phyloP scores from a whole-genome alignment of 225 moss, liverwort and hornwort species.

The Anthoceros angustus region DNA sequence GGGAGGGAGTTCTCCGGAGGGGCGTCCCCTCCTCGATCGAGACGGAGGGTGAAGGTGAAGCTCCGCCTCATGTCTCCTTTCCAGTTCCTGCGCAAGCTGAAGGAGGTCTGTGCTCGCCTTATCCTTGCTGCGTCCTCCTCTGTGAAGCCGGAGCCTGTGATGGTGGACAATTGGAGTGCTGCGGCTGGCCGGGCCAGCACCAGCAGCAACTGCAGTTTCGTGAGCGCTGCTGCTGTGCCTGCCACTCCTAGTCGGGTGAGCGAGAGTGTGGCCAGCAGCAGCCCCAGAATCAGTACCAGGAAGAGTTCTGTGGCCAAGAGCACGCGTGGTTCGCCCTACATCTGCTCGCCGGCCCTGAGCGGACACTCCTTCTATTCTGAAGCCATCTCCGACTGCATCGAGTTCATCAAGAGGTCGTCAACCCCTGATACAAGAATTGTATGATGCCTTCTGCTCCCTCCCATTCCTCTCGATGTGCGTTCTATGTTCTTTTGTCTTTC shows the following conservation, averaged over 20 bases:
- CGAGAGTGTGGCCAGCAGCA: neutral
- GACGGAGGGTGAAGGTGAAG: neutral
- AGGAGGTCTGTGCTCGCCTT: conserved; percentile 2
- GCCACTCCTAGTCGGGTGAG: neutral
- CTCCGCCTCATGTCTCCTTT: neutral
- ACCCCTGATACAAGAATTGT: neutral
- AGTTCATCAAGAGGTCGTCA: conserved; percentile 1
- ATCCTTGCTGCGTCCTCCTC: neutral
- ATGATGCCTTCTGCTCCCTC: neutral
- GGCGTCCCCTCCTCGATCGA: neutral
- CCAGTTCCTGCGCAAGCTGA: neutral
- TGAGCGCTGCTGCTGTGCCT: neutral
- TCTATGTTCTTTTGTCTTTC: too few species aligned
- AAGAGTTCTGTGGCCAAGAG: neutral
- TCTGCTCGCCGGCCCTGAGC: neutral
- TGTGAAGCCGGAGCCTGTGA: neutral
- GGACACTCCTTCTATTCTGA: conserved; percentile 1
- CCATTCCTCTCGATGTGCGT: neutral
- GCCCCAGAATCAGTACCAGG: neutral
- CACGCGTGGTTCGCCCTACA: neutral
- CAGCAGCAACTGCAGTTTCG: neutral
- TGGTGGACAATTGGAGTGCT: neutral
- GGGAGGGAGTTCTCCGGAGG: neutral
- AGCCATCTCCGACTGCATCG: conserved; percentile 2
- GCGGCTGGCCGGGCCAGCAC: conserved; percentile 3